Conservation (phyloP, 179 eudicot species). For the Dionaea muscipula region DNA sequence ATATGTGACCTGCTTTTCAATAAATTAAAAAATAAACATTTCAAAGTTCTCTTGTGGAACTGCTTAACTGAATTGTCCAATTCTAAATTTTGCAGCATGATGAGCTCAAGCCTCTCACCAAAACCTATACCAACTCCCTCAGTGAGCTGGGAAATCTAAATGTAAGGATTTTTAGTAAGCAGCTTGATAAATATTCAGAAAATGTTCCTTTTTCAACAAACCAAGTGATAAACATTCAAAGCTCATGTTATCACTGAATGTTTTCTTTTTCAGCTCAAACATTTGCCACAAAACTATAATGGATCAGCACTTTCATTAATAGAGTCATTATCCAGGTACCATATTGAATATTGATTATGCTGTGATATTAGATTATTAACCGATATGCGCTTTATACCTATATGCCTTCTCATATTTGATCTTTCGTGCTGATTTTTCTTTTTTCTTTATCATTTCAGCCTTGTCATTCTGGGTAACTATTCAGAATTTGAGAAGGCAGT, state of each 20-base stretch:
- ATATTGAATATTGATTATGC: no score
- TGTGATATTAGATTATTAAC: no score
- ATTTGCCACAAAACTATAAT: slow-evolving; percentile 63
- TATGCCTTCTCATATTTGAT: no score
- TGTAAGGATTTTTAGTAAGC: slow-evolving; percentile 22
- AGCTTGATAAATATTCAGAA: slow-evolving; percentile 7
- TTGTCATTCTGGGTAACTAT: slow-evolving; percentile 66
- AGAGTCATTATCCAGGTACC: slow-evolving; percentile 91
- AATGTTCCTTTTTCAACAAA: slow-evolving; percentile 32
- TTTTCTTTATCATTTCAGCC: slow-evolving; percentile 37
- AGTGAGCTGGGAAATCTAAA: slow-evolving; percentile 85
- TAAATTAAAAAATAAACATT: background rate
- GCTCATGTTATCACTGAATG: slow-evolving; percentile 10
- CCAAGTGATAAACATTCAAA: no score
- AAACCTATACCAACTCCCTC: slow-evolving; percentile 67
- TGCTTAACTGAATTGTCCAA: slow-evolving; percentile 3
- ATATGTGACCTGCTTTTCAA: background rate
- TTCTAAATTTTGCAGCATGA: slow-evolving; percentile 53
- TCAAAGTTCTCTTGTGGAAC: background rate
- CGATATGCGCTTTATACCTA: no score
- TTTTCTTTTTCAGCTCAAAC: slow-evolving; percentile 49
- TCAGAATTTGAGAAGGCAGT: slow-evolving; percentile 78
- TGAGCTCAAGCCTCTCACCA: slow-evolving; percentile 84
- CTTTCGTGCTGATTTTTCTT: background rate
- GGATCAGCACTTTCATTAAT: slow-evolving; percentile 89